Conservation (phyloP, 192 early-diverging fungal genomes). For the Coemansia sp. region DNA sequence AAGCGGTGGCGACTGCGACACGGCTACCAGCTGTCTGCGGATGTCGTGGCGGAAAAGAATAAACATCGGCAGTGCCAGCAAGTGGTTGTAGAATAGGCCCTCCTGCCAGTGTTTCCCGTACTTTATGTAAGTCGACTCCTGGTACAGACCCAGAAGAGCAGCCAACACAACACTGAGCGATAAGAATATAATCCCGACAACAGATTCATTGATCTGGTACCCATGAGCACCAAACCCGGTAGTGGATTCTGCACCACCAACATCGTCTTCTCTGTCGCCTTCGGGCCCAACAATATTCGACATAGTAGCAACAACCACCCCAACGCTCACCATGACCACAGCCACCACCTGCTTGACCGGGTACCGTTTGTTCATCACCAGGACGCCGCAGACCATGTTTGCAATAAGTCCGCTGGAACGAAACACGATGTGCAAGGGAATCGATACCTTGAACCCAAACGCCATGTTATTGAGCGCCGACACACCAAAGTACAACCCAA, state of each 20-base stretch:
- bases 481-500: constrained; percentile 73
- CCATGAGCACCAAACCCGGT: neutral
- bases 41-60: constrained; percentile 73
- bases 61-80: constrained; percentile 80
- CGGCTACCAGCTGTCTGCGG: constrained; percentile 40
- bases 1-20: constrained; percentile 53
- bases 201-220: constrained; percentile 47
- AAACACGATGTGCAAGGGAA: constrained; percentile 92
- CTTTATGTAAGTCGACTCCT: constrained; percentile 74
- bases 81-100: constrained; percentile 87
- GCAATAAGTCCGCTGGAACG: constrained; percentile 79
- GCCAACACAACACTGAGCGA: constrained; percentile 73
- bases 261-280: neutral
- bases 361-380: constrained; percentile 65
- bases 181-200: constrained; percentile 69
- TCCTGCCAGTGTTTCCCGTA: constrained; percentile 86
- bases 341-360: constrained; percentile 55
- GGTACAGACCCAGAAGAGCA: constrained; percentile 77
- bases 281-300: constrained; percentile 16
- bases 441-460: constrained; percentile 75
- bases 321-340: constrained; percentile 75
- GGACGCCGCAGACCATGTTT: constrained; percentile 75
- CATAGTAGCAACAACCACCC: constrained; percentile 72
- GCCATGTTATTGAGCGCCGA: constrained; percentile 84
- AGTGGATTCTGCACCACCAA: neutral